These are phyloP conservation scores for Backusella macrospora DNA, from an alignment of 192 early-diverging fungal genomes.

Conservation along the genomic window DNA sequence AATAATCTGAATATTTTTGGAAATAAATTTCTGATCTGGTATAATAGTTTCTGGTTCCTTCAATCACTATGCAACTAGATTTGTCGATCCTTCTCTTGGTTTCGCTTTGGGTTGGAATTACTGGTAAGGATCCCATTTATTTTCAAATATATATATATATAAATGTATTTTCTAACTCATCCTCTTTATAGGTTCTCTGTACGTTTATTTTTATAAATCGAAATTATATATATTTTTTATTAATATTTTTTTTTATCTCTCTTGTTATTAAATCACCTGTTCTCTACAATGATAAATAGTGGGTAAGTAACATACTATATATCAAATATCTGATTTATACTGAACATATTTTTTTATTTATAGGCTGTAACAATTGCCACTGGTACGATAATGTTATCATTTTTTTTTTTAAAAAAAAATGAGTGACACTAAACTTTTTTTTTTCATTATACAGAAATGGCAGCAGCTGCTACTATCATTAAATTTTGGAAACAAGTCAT, in stretches of 20 bases:
- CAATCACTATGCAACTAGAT: constrained; percentile 72
- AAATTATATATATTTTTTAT: constrained; percentile 44
- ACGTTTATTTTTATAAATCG: constrained; percentile 10
- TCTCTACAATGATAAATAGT: constrained; percentile 21
- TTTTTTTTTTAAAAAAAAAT: constrained; percentile 2
- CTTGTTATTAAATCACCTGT: not conserved
- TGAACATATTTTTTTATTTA: constrained; percentile 11
- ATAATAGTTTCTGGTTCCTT: constrained; percentile 69
- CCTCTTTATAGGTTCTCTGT: constrained; percentile 23
- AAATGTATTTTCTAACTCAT: not conserved
- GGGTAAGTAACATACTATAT: constrained; percentile 27
- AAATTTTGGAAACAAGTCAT: constrained; percentile 59
- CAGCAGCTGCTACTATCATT: constrained; percentile 83
- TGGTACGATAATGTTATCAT: constrained; percentile 20
- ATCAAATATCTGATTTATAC: not conserved
- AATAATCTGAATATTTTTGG: constrained; percentile 15
- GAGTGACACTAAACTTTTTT: constrained; percentile 4
- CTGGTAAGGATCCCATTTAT: constrained; percentile 40
- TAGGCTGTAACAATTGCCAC: constrained; percentile 36
- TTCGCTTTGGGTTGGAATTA: constrained; percentile 78
- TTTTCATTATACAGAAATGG: constrained; percentile 54
- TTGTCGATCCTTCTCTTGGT: constrained; percentile 75
- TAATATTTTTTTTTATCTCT: not conserved
- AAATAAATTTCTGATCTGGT: constrained; percentile 11
- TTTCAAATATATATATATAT: not conserved